A percentile compares a stretch with the other conserved stretches of the same genome.
These are phyloP conservation scores for Senecio squalidus DNA, from an alignment of 140 eudicot species.

Conservation along the genomic window DNA sequence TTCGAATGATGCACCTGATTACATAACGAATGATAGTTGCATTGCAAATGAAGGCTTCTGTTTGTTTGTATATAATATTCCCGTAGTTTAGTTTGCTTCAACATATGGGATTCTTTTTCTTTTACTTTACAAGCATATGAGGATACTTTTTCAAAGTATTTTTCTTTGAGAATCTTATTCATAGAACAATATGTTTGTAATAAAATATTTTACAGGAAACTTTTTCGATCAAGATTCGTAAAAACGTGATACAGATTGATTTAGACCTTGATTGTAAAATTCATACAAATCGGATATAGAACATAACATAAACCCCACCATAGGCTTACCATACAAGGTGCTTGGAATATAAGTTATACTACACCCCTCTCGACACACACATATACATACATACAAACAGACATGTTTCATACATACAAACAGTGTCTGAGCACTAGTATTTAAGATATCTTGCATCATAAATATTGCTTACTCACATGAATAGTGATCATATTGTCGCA, in stretches of 20 bases:
- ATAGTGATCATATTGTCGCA: neutral
- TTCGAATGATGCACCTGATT: conserved; percentile 28
- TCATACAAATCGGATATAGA: conserved; percentile 32
- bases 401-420: neutral
- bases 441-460: neutral
- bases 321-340: conserved; percentile 30
- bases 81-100: conserved; percentile 23
- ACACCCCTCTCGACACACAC: conserved; percentile 22
- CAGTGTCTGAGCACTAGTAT: too few species aligned
- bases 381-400: neutral
- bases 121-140: conserved; percentile 26
- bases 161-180: conserved; percentile 34
- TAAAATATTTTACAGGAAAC: conserved; percentile 6
- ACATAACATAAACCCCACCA: conserved; percentile 32
- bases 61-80: conserved; percentile 14
- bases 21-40: conserved; percentile 21
- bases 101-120: conserved; percentile 24
- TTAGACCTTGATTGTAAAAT: conserved; percentile 18
- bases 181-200: conserved; percentile 22
- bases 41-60: conserved; percentile 23
- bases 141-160: conserved; percentile 24
- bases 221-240: conserved; percentile 25
- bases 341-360: conserved; percentile 12
- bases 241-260: conserved; percentile 34
- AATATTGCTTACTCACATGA: neutral